Base-by-base conservation (phyloP, 106 monocot genomes). In the Gastrodia elata region DNA sequence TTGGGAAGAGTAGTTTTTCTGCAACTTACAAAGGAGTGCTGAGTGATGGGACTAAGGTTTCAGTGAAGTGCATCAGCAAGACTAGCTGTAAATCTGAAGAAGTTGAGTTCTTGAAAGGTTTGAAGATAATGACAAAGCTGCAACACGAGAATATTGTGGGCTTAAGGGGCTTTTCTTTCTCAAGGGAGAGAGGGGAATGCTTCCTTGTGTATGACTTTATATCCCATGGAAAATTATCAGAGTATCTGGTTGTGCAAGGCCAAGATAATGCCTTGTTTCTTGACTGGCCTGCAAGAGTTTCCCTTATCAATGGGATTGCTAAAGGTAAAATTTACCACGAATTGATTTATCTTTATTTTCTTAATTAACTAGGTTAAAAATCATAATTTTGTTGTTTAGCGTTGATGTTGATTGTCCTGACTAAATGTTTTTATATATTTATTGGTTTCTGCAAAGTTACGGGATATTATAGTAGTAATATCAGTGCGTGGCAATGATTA, bases 141-240 rank as follows among this genome's bases (percentile, higher is more conserved):
- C 65, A 56, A 68, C 91, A 95, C 38, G 87, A 91, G 38, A 89
- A 92, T 74, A 78, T 95, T 22, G 85, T 89, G 2, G 64, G 70
- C 0, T 56, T 95, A 74, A 83, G 85, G 70, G 95, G 92, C 1
- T 89, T 95, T 55, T 95, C 89, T 84, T 89, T 85, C 57, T 95
- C 95, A 1, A 81, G 89, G 69, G 89, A 81, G 8, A 79, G 94
- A 49, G 94, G 94, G 8, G 94, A 94, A 78, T 95, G 95, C 38
- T 92, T 87, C 71, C 89, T 95, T 67, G 84, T 95, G 36, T 92
- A 92, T 68, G 95, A 95, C 80, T 95, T 82, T 72, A 80, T 92
- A 59, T 67, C 76, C 8, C 89, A 91, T 64, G 91, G 94, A 58
- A 82, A 75, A 80, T 76, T 95, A 39, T 83, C 78, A 0, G 76